Evolutionary conservation across 495 filamentous ascomycete genomes (phyloP).

Genomic region (Neurospora sp.): DNA sequence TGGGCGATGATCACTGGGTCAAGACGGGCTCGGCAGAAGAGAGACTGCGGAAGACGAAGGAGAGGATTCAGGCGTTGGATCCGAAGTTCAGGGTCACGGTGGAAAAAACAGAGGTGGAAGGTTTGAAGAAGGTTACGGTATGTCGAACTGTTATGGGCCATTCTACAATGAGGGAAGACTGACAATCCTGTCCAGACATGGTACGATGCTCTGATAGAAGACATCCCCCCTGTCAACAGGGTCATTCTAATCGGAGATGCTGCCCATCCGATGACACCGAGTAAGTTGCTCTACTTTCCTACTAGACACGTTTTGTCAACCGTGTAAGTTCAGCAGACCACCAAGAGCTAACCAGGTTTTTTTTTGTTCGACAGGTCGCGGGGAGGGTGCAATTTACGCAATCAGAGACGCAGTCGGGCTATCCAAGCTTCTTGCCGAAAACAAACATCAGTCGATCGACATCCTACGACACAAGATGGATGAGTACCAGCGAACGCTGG

Average conservation of each 20-base stretch:
- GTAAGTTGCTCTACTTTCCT: too few species aligned
- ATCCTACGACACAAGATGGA: constrained; percentile 4
- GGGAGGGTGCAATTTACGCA: constrained; percentile 26
- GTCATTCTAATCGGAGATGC: constrained; percentile 48
- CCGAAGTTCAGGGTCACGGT: constrained; percentile 14
- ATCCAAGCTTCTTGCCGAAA: constrained; percentile 8
- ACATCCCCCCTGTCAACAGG: constrained; percentile 21
- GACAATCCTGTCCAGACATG: neutral
- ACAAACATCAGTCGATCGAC: constrained; percentile 3
- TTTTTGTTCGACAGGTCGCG: constrained; percentile 12
- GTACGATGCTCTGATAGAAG: constrained; percentile 12
- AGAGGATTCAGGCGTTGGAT: constrained; percentile 7
- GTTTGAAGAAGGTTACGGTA: neutral
- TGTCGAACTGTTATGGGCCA: neutral
- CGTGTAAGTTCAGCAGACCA: neutral
- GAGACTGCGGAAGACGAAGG: constrained; percentile 10
- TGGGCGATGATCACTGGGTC: constrained; percentile 18
- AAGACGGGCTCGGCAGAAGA: constrained; percentile 10
- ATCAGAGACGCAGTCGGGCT: constrained; percentile 20
- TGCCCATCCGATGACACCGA: constrained; percentile 48
- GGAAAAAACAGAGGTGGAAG: constrained; percentile 8
- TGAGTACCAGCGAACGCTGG: constrained; percentile 10
- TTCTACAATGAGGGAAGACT: neutral
- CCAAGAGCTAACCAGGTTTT: neutral
- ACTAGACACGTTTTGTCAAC: neutral